Evolutionary conservation across 1,284 basidiomycete species (phyloP).

Genomic region (Microbotryum scabiosae): DNA sequence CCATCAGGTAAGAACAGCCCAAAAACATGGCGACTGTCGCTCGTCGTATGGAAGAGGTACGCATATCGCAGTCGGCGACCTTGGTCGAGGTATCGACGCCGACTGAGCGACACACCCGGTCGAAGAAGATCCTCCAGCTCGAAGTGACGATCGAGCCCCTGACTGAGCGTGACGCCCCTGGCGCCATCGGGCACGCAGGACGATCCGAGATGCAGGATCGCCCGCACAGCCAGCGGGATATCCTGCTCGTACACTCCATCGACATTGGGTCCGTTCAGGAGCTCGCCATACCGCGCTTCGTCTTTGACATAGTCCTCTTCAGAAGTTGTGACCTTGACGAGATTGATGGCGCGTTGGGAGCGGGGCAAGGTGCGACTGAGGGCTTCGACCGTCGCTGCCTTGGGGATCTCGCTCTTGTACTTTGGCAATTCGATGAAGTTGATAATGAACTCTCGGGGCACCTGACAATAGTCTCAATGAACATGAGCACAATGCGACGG

Average conservation of each 20-base stretch:
- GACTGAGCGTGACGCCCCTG: conserved; percentile 62
- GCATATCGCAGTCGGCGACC: conserved; percentile 60
- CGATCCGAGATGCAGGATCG: conserved; percentile 74
- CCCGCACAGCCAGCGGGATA: conserved; percentile 77
- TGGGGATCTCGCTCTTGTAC: conserved; percentile 54
- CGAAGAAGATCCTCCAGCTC: conserved; percentile 75
- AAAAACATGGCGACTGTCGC: conserved; percentile 76
- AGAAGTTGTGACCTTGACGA: conserved; percentile 75
- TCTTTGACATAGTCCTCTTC: conserved; percentile 78
- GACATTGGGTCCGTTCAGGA: conserved; percentile 89
- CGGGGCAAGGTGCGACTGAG: conserved; percentile 74
- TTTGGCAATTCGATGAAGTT: conserved; percentile 42
- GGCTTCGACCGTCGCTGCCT: conserved; percentile 61
- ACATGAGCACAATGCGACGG: conserved; percentile 11
- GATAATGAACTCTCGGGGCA: conserved; percentile 21
- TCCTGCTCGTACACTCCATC: conserved; percentile 93
- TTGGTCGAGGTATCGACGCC: conserved; percentile 64
- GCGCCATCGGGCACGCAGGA: conserved; percentile 63
- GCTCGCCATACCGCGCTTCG: conserved; percentile 80
- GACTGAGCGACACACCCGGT: conserved; percentile 52
- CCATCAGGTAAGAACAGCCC: conserved; percentile 74
- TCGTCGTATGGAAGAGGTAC: conserved; percentile 82
- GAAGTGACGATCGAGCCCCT: conserved; percentile 74
- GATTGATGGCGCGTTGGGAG: conserved; percentile 63
- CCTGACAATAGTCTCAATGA: not conserved